These are phyloP conservation scores for Volvox carteri DNA, from an alignment of 163 green algal species.

Conservation along the genomic window DNA sequence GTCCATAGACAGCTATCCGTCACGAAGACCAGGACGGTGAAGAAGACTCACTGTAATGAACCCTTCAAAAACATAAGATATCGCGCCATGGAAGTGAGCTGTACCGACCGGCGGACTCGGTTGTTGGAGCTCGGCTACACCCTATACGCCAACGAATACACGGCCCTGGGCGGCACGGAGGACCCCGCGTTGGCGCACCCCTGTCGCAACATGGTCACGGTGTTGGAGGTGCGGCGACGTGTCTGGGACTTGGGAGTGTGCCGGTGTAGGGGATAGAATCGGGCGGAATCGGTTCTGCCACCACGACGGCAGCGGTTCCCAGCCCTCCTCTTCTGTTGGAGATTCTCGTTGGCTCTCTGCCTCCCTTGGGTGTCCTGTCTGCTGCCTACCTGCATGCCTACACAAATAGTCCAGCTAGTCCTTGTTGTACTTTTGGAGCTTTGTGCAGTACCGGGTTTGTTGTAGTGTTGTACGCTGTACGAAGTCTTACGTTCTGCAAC, in stretches of 20 bases:
- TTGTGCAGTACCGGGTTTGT: too few relatives aligned
- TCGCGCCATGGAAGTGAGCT: background rate
- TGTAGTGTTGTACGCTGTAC: too few relatives aligned
- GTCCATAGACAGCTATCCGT: constrained; percentile 9
- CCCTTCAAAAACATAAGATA: background rate
- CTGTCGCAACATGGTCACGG: constrained; percentile 42
- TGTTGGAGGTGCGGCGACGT: constrained; percentile 17
- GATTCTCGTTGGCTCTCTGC: background rate
- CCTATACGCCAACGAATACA: constrained; percentile 50
- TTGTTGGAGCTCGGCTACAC: background rate
- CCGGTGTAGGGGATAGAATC: background rate
- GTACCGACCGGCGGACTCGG: background rate
- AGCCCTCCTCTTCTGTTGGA: too few relatives aligned
- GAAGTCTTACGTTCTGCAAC: too few relatives aligned
- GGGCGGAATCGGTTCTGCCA: too few relatives aligned
- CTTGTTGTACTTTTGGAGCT: too few relatives aligned
- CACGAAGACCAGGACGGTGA: background rate
- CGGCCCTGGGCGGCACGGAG: background rate
- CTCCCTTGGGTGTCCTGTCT: too few relatives aligned
- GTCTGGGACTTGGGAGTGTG: background rate
- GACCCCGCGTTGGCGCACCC: constrained; percentile 19
- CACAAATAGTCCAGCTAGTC: background rate
- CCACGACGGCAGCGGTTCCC: too few relatives aligned
- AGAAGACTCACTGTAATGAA: background rate
- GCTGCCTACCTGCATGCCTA: background rate